Evolutionary conservation across 2,329 filamentous ascomycete species (phyloP).

Genomic region (Pseudopyrenochaeta lycopersici): DNA sequence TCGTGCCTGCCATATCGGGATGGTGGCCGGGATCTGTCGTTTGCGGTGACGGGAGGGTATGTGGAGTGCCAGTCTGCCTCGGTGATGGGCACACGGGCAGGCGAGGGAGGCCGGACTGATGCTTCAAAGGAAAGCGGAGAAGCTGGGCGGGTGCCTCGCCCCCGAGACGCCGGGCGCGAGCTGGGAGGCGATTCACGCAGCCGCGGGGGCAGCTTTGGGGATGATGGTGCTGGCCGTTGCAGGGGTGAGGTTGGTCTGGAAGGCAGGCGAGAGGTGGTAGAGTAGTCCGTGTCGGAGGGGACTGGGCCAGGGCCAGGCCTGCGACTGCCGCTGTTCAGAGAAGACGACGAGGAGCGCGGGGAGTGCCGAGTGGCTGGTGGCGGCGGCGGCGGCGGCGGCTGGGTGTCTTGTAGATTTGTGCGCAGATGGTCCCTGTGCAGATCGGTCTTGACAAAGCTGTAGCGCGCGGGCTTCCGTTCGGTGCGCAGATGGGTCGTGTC

Average conservation of each 20-base stretch:
- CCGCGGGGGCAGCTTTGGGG: constrained; percentile 39
- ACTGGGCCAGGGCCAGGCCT: constrained; percentile 25
- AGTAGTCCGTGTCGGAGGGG: constrained; percentile 27
- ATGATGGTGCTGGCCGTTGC: constrained; percentile 28
- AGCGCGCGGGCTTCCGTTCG: constrained; percentile 46
- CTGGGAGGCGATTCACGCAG: constrained; percentile 31
- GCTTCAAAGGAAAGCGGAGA: constrained; percentile 37
- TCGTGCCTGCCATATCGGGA: constrained; percentile 41
- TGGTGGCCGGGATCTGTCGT: constrained; percentile 35
- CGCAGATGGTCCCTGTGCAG: constrained; percentile 46
- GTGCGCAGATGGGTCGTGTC: constrained; percentile 37
- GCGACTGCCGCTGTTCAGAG: constrained; percentile 29
- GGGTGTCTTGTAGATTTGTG: constrained; percentile 31
- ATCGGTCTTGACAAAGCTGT: constrained; percentile 51
- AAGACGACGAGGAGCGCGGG: constrained; percentile 43
- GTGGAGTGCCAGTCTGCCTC: constrained; percentile 44
- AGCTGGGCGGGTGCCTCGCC: constrained; percentile 27
- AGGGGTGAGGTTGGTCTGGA: constrained; percentile 41
- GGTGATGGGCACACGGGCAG: constrained; percentile 28
- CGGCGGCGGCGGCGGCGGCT: constrained; percentile 24
- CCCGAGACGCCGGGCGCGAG: constrained; percentile 40
- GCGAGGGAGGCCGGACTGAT: constrained; percentile 25
- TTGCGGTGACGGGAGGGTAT: constrained; percentile 34
- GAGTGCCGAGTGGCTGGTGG: constrained; percentile 27
- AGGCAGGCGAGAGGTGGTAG: constrained; percentile 24